Percentiles rank a stretch among this genome's conserved stretches.
phyloP scores from a whole-genome alignment of 768 basidiomycete genomes.

The Lactarius hengduanensis region DNA sequence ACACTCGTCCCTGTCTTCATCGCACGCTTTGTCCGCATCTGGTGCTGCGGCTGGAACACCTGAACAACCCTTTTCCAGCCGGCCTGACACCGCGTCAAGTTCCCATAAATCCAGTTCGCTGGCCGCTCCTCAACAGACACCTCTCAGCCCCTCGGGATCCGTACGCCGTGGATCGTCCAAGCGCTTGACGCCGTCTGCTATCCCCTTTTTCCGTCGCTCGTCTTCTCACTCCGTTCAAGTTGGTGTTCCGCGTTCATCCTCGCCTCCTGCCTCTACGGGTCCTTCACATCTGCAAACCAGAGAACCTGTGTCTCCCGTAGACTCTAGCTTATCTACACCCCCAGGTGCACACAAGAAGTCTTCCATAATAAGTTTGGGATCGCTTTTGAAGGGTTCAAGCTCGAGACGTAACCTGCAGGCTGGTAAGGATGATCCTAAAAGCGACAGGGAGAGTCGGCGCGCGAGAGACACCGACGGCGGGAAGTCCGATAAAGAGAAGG shows the following conservation, averaged over 20 bases:
- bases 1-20: conserved; percentile 69
- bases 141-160: conserved; percentile 72
- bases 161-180: conserved; percentile 68
- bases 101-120: conserved; percentile 61
- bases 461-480: conserved; percentile 52
- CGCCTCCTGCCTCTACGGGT: conserved; percentile 47
- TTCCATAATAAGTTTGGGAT: conserved; percentile 78
- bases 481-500: conserved; percentile 49
- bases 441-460: conserved; percentile 55
- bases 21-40: conserved; percentile 43
- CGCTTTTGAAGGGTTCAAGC: conserved; percentile 79
- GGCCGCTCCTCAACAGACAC: conserved; percentile 53
- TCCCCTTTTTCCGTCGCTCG: conserved; percentile 91
- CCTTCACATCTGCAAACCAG: conserved; percentile 44
- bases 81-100: conserved; percentile 75
- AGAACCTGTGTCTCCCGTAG: conserved; percentile 50
- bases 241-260: conserved; percentile 40
- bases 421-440: conserved; percentile 43
- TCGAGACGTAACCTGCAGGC: conserved; percentile 79
- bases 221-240: conserved; percentile 83
- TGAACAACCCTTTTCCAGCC: conserved; percentile 58
- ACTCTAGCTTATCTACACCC: conserved; percentile 51
- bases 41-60: conserved; percentile 57
- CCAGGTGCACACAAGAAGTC: conserved; percentile 71
- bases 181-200: conserved; percentile 87